These are phyloP conservation scores for Magnolia officinalis DNA, from an alignment of 164 flowering plant genomes.

Conservation along the genomic window DNA sequence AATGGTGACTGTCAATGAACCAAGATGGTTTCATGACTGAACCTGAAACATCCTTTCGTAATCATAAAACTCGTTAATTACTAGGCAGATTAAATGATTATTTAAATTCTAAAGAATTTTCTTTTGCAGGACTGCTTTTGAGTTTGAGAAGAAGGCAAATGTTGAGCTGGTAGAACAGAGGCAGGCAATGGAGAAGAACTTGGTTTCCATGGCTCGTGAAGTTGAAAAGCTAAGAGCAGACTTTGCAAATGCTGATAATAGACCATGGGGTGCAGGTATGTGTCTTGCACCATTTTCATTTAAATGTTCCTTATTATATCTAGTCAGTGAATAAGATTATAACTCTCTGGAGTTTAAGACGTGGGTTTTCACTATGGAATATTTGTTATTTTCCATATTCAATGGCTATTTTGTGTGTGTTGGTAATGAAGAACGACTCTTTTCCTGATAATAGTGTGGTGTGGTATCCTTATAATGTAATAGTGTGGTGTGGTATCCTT, in stretches of 20 bases:
- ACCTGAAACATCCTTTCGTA: not conserved
- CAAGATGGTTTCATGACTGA: not conserved
- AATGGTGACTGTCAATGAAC: not conserved
- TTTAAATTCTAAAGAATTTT: constrained; percentile 10
- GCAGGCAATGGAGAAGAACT: constrained; percentile 83
- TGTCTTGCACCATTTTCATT: not conserved
- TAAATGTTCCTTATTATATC: not conserved
- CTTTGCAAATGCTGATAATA: constrained; percentile 45
- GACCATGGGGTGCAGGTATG: constrained; percentile 78
- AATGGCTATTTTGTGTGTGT: too few relatives aligned
- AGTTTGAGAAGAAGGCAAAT: constrained; percentile 82
- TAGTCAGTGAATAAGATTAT: not conserved
- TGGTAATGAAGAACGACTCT: too few relatives aligned
- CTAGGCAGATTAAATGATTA: not conserved
- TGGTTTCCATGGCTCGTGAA: constrained; percentile 92
- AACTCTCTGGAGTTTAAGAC: not conserved
- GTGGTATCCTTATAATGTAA: not conserved
- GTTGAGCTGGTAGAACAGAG: constrained; percentile 80
- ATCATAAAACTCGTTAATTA: not conserved
- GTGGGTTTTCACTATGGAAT: not conserved
- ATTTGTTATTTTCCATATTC: not conserved
- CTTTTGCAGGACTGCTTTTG: constrained; percentile 59
- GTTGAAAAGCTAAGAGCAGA: constrained; percentile 89
- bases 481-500: not conserved
- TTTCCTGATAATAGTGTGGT: not conserved